These are phyloP conservation scores for Fusarium sp. DNA, from an alignment of 2,329 filamentous ascomycete species.

Conservation along the genomic window DNA sequence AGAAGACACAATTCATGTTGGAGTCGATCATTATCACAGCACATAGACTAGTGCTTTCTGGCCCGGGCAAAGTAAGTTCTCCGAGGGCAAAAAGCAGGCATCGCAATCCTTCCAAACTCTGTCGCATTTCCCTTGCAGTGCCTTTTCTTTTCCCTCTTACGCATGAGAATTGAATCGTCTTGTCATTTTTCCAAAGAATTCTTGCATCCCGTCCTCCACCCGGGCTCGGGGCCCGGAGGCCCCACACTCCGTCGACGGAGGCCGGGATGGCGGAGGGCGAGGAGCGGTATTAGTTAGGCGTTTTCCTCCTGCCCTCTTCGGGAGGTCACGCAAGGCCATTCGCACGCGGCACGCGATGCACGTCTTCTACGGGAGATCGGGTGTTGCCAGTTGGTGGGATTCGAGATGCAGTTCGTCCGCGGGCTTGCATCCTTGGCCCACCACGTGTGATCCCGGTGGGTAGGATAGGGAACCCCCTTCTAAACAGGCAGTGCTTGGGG, in stretches of 20 bases:
- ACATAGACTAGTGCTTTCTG: not conserved
- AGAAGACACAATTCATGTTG: not conserved
- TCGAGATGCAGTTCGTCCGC: constrained; percentile 41
- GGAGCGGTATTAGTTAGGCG: not conserved
- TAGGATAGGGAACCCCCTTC: constrained; percentile 10
- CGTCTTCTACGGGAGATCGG: constrained; percentile 8
- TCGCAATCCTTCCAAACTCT: constrained; percentile 3
- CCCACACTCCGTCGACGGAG: constrained; percentile 20
- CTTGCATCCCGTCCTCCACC: constrained; percentile 5
- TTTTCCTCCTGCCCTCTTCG: constrained; percentile 7
- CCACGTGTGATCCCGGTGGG: constrained; percentile 41
- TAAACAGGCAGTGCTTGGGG: not conserved
- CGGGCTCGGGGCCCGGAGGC: constrained; percentile 9
- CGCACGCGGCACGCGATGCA: not conserved
- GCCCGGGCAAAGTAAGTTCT: constrained; percentile 3
- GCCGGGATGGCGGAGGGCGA: not conserved
- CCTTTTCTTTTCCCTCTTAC: not conserved
- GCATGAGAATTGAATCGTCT: constrained; percentile 7
- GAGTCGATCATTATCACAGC: constrained; percentile 13
- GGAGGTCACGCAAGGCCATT: constrained; percentile 3
- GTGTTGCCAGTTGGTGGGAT: constrained; percentile 36
- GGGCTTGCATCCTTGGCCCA: constrained; percentile 41
- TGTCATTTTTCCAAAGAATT: constrained; percentile 18
- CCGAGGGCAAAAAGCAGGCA: not conserved
- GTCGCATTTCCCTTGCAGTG: constrained; percentile 4